A percentile compares a stretch with the other conserved stretches of the same genome.
Conservation (phyloP, 768 basidiomycete species). For the Pisolithus microcarpus region DNA sequence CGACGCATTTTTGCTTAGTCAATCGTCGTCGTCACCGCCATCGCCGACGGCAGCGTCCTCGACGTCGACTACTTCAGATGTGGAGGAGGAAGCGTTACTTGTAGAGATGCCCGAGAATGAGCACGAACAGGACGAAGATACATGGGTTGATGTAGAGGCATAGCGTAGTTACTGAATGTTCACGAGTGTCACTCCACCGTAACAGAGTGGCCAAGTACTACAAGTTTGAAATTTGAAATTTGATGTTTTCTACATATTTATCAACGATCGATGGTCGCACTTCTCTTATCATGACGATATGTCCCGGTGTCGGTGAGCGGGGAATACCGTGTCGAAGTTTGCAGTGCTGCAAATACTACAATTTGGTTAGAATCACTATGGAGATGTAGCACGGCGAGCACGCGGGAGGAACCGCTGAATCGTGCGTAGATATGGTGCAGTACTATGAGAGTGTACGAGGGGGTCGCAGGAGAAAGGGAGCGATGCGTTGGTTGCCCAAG, state of each 20-base stretch:
- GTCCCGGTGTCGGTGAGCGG: no score
- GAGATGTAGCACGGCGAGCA: no score
- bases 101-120: slow-evolving; percentile 2
- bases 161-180: background rate
- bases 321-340: no score
- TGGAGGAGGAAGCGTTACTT: slow-evolving; percentile 13
- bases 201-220: no score
- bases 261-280: background rate
- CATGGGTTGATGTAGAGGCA: slow-evolving; percentile 37
- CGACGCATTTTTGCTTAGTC: slow-evolving; percentile 23
- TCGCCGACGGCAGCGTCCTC: background rate
- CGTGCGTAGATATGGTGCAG: no score
- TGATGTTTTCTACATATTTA: background rate
- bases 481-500: background rate
- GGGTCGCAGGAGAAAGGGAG: background rate
- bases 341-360: no score
- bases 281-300: no score
- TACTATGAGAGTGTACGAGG: no score
- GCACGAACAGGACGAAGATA: slow-evolving; percentile 2
- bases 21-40: slow-evolving; percentile 3
- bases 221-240: no score
- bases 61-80: background rate
- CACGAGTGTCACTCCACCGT: background rate
- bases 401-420: background rate
- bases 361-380: no score